Conservation (phyloP, 345 rosid genomes). For the Orychophragmus violaceus region DNA sequence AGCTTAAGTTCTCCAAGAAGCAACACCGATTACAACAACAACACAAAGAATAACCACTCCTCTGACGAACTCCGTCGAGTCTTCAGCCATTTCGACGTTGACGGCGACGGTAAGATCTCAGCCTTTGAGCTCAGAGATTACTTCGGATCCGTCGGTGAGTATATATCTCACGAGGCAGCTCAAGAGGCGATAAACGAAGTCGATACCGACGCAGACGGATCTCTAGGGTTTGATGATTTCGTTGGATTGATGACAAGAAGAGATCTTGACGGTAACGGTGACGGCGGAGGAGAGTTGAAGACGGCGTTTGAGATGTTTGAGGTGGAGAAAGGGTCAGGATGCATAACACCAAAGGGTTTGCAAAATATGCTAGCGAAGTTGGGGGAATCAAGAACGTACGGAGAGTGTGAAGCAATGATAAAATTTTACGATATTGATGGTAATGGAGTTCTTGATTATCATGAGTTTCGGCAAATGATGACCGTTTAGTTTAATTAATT, state of each 20-base stretch:
- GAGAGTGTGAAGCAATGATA: constrained; percentile 81
- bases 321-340: constrained; percentile 65
- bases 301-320: constrained; percentile 88
- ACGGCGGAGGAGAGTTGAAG: constrained; percentile 46
- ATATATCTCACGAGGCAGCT: constrained; percentile 55
- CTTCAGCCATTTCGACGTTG: constrained; percentile 55
- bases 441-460: constrained; percentile 78
- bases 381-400: constrained; percentile 58
- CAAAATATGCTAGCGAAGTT: constrained; percentile 65
- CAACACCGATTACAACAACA: background rate
- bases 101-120: constrained; percentile 76
- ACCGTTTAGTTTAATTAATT: background rate
- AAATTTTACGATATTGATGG: constrained; percentile 69
- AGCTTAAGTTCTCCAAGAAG: constrained; percentile 22
- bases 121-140: constrained; percentile 57
- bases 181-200: constrained; percentile 48
- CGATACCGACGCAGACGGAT: constrained; percentile 59
- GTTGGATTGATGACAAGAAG: constrained; percentile 47
- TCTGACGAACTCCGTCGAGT: constrained; percentile 48
- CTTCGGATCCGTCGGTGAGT: constrained; percentile 71
- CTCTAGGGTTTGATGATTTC: constrained; percentile 67
- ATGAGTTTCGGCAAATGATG: constrained; percentile 88
- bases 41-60: background rate
- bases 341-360: constrained; percentile 70
- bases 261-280: constrained; percentile 19